These are phyloP conservation scores for Fusarium fujikuroi DNA, from an alignment of 2,329 filamentous ascomycete genomes.

Conservation along the genomic window DNA sequence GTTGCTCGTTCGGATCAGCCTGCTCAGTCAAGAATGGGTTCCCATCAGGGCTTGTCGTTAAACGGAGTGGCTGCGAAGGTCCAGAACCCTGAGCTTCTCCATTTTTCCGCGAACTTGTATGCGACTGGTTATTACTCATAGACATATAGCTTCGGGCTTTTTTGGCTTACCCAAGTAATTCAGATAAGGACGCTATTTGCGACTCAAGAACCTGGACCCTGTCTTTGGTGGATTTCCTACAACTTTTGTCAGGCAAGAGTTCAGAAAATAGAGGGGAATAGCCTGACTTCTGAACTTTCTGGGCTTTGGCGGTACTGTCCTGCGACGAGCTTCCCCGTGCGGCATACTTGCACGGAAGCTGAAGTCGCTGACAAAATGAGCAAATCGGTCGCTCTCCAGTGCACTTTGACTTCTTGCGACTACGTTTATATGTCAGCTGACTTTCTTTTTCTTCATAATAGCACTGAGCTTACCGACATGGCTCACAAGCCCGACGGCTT, in stretches of 20 bases:
- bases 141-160: fast-evolving
- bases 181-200: neutral
- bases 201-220: neutral
- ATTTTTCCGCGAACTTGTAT: fast-evolving
- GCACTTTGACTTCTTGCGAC: slow-evolving; percentile 17
- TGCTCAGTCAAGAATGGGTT: fast-evolving
- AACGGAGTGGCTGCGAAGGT: neutral
- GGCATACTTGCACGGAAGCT: neutral
- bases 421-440: fast-evolving
- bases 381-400: slow-evolving; percentile 11
- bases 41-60: no score
- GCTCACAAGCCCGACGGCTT: slow-evolving; percentile 9
- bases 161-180: neutral
- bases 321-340: neutral
- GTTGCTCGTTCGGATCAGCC: neutral
- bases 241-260: neutral
- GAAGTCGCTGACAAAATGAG: slow-evolving; percentile 6
- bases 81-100: fast-evolving
- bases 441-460: no score
- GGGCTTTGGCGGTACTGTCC: fast-evolving
- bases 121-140: fast-evolving
- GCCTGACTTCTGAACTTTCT: neutral
- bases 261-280: fast-evolving
- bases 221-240: neutral
- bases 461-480: neutral